Percentiles rank a stretch among this genome's conserved stretches.
phyloP scores from a whole-genome alignment of 352 stramenopile species.

The Globisporangium nodosum region DNA sequence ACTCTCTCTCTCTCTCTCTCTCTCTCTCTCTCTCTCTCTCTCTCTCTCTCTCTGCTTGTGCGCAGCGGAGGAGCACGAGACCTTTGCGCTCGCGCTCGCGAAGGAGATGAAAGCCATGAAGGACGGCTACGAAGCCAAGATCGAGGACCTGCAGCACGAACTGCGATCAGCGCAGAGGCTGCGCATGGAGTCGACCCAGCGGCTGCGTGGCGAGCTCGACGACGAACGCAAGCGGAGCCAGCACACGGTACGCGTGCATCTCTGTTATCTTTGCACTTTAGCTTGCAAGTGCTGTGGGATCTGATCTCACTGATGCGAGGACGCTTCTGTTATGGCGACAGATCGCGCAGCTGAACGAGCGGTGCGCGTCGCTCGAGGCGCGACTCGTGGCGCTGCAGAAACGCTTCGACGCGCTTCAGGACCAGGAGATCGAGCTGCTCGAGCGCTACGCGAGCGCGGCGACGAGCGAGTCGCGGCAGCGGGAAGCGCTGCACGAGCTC shows the following conservation, averaged over 20 bases:
- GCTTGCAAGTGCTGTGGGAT: background rate
- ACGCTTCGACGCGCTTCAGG: conserved; percentile 14
- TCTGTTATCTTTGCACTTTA: background rate
- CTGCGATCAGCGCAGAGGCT: conserved; percentile 36
- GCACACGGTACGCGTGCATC: conserved; percentile 21
- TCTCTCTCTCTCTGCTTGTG: background rate
- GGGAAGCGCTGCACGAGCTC: conserved; percentile 21
- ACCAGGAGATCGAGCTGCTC: conserved; percentile 36
- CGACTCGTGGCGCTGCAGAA: conserved; percentile 28
- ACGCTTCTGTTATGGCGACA: conserved; percentile 4
- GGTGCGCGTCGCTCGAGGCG: conserved; percentile 31
- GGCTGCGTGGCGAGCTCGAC: conserved; percentile 41
- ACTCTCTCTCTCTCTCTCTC: too few relatives aligned
- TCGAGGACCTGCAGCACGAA: conserved; percentile 61
- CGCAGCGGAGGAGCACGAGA: conserved; percentile 61
- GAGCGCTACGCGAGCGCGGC: conserved; percentile 19
- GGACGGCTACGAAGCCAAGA: conserved; percentile 52
- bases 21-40: too few relatives aligned
- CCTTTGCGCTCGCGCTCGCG: conserved; percentile 58
- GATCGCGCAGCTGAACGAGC: conserved; percentile 38
- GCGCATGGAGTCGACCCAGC: conserved; percentile 36
- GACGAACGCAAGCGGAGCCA: conserved; percentile 42
- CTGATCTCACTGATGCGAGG: background rate
- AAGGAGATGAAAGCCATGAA: conserved; percentile 72
- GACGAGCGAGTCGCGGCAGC: conserved; percentile 16